Conservation (phyloP, 139 green algal species). For the Tetraselmis striata region DNA sequence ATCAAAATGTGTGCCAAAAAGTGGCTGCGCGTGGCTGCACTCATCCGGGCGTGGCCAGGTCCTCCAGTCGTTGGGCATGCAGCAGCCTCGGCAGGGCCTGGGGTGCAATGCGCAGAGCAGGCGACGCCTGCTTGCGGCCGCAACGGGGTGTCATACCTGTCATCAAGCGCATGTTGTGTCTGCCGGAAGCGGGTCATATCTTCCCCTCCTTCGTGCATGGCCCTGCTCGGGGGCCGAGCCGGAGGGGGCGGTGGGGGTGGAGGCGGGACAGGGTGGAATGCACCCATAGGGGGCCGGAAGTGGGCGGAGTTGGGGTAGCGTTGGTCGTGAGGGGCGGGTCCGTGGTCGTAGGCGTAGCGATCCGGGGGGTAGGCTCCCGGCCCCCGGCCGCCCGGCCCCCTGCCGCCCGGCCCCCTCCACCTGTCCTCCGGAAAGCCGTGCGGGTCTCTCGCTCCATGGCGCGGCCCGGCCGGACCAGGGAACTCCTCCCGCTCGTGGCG, state of each 20-base stretch:
- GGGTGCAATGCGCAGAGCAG: neutral
- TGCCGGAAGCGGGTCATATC: too few relatives aligned
- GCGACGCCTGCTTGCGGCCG: neutral
- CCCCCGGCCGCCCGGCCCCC: too few relatives aligned
- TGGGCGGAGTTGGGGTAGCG: too few relatives aligned
- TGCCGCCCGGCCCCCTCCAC: too few relatives aligned
- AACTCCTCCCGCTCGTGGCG: too few relatives aligned
- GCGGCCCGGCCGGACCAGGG: too few relatives aligned
- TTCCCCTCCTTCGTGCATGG: neutral
- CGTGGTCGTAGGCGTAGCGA: neutral
- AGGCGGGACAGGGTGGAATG: neutral
- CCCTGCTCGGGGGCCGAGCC: neutral
- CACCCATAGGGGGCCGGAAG: neutral
- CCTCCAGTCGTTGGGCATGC: neutral
- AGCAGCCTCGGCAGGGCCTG: too few relatives aligned
- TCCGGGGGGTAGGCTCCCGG: neutral
- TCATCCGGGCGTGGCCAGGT: neutral
- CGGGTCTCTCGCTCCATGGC: neutral
- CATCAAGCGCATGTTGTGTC: too few relatives aligned
- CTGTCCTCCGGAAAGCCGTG: neutral
- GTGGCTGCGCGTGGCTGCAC: too few relatives aligned
- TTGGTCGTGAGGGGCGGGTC: too few relatives aligned
- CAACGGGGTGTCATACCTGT: neutral
- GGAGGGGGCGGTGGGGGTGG: neutral
- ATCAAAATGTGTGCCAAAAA: too few relatives aligned